Conservation (phyloP, 306 rosid species). For the Acacia acuminata region DNA sequence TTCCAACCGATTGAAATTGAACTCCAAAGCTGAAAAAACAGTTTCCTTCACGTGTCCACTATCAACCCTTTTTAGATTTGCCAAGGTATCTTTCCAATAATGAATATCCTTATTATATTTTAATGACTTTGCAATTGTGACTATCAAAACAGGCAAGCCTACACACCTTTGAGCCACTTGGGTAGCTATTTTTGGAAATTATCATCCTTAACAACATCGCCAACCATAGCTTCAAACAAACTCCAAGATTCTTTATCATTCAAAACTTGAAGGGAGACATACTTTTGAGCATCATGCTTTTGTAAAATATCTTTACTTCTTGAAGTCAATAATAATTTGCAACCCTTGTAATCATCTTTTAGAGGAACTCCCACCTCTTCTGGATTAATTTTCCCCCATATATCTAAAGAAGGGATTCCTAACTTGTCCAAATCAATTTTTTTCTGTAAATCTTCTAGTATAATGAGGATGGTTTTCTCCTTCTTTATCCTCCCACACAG, state of each 20-base stretch:
- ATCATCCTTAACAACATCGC: not conserved
- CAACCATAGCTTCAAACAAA: not conserved
- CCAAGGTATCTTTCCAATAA: not conserved
- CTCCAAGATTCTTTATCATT: not conserved
- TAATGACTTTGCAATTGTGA: not conserved
- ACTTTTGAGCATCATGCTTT: not conserved
- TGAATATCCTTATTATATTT: not conserved
- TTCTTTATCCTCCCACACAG: not conserved
- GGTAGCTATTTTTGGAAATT: not conserved
- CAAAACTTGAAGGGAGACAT: not conserved
- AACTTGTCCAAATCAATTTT: not conserved
- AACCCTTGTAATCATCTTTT: not conserved
- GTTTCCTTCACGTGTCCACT: fast-evolving
- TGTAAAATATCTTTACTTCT: not conserved
- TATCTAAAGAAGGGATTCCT: not conserved
- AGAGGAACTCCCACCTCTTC: not conserved
- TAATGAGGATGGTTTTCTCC: not conserved
- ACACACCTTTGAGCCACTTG: not conserved
- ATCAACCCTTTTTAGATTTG: not conserved
- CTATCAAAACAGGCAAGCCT: not conserved
- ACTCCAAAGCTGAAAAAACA: not conserved
- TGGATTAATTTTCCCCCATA: too few relatives aligned
- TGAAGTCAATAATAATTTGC: not conserved
- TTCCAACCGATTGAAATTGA: not conserved
- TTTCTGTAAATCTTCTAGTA: not conserved